A percentile compares a stretch with the other conserved stretches of the same genome.
Evolutionary conservation across 2,329 filamentous ascomycete species (phyloP).

Genomic region (Cordyceps fumosorosea): DNA sequence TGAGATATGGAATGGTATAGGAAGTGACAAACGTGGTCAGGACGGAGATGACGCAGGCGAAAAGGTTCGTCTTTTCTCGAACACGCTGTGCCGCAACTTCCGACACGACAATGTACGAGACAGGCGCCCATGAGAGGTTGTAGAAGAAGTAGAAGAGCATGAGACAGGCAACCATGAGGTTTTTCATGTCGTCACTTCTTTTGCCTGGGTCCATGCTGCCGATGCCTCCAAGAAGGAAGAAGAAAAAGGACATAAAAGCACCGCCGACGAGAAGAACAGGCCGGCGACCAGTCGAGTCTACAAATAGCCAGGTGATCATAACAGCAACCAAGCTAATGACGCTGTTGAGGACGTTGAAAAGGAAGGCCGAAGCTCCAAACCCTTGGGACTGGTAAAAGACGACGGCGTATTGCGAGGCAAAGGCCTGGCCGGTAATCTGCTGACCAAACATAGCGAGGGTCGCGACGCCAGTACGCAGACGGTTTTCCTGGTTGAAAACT

Average conservation of each 20-base stretch:
- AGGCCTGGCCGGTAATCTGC: constrained; percentile 28
- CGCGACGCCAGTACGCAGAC: constrained; percentile 20
- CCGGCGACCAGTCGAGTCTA: constrained; percentile 21
- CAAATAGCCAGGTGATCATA: constrained; percentile 20
- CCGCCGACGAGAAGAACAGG: constrained; percentile 22
- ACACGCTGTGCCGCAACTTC: constrained; percentile 21
- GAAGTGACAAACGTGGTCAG: constrained; percentile 26
- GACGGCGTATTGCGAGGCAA: constrained; percentile 23
- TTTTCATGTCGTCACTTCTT: constrained; percentile 7
- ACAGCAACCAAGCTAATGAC: constrained; percentile 15
- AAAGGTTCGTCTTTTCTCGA: constrained; percentile 26
- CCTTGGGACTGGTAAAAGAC: constrained; percentile 26
- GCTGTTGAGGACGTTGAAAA: constrained; percentile 20
- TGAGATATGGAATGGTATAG: constrained; percentile 31
- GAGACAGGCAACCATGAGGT: constrained; percentile 20
- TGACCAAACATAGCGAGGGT: constrained; percentile 26
- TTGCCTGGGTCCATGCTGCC: constrained; percentile 10
- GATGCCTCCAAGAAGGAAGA: constrained; percentile 20
- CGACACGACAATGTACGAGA: constrained; percentile 23
- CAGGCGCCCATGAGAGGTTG: constrained; percentile 23
- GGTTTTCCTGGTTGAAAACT: constrained; percentile 19
- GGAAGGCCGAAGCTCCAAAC: constrained; percentile 19
- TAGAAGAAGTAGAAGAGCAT: constrained; percentile 22
- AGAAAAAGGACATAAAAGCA: constrained; percentile 19
- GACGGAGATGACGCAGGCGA: constrained; percentile 24